Percentiles rank a stretch among this genome's conserved stretches.
These are phyloP conservation scores for Zychaea mexicana DNA, from an alignment of 371 early-diverging fungal genomes.

Conservation along the genomic window DNA sequence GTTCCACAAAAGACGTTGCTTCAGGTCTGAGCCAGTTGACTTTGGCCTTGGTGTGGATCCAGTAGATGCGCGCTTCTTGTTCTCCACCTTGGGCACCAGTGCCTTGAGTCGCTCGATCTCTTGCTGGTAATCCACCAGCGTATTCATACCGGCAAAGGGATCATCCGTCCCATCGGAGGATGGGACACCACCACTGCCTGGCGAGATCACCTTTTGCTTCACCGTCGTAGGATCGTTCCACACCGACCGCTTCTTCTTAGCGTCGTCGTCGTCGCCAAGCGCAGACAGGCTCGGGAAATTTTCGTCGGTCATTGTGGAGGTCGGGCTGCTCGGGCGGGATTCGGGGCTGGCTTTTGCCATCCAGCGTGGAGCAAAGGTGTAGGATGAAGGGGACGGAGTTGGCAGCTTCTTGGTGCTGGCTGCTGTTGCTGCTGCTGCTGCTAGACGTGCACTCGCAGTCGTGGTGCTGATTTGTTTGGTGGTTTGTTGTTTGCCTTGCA, in stretches of 20 bases:
- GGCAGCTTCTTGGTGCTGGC: conserved; percentile 8
- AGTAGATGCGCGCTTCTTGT: conserved; percentile 18
- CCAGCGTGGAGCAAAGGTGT: conserved; percentile 21
- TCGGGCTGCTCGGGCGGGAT: conserved; percentile 18
- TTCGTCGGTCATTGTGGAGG: conserved; percentile 13
- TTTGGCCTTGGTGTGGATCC: conserved; percentile 8
- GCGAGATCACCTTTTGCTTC: conserved; percentile 11
- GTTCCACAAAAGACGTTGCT: conserved; percentile 12
- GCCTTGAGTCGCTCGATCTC: conserved; percentile 51
- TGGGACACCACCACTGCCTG: conserved; percentile 15
- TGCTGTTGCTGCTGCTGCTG: neutral
- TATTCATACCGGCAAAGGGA: conserved; percentile 55
- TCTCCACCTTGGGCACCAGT: conserved; percentile 40
- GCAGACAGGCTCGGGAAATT: conserved; percentile 14
- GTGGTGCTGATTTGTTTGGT: neutral
- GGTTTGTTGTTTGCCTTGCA: conserved; percentile 7
- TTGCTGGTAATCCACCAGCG: conserved; percentile 40
- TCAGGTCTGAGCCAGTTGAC: conserved; percentile 14
- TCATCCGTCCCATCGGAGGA: conserved; percentile 14
- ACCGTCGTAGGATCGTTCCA: conserved; percentile 18
- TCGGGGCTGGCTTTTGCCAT: conserved; percentile 23
- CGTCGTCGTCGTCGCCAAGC: conserved; percentile 13
- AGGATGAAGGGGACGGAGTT: conserved; percentile 17
- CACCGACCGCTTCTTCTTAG: conserved; percentile 23
- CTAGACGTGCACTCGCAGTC: neutral